Base-by-base conservation (phyloP, 306 rosid genomes). In the Senna tora region DNA sequence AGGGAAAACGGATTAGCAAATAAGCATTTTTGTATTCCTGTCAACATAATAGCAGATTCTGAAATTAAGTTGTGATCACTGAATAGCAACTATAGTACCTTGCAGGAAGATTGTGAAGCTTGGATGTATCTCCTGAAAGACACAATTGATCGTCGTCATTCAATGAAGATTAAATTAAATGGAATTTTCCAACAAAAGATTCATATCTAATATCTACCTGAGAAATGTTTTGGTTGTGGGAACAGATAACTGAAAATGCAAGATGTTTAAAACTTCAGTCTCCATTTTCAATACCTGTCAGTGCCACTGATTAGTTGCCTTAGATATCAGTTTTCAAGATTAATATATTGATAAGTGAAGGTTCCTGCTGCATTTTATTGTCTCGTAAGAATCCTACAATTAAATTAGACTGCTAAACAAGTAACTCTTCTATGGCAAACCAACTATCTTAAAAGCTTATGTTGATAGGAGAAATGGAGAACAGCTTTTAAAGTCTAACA, bases 201-300 rank as follows among this genome's bases (percentile, higher is more conserved):
- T 60, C 22, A n/a, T 21, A 41, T 50, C 9, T 63, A 68, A 16
- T 49, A 72, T 70, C 75, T 70, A 92, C 98, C 98, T 85, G 63
- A 93, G 93, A 84, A 93, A 93, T 61, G 98, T 82, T 88, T 93
- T 90, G 62, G 87, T 75, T 58, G 96, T 87, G 4, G 98, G 98
- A 72, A 90, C 87, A 34, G 93, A 84, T 75, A 93, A 68, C 28
- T 90, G 96, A 75, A 90, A 90, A 49, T 87, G 79, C 82, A 88
- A 72, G 60, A 85, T 72, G 73, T 87, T 93, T 56, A 93, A 80
- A 55, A 88, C 83, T 65, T 84, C 84, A 74, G 84, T 86, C 85
- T 93, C 98, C 97, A 85, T 83, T 73, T 88, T 65, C 69, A 93
- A 25, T 30, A 93, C 89, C 98, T 93, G 76, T 71, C 79, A 64